Evolutionary conservation across 805 yeast genomes (phyloP).

Genomic region (Hanseniaspora pseudoguilliermondii): DNA sequence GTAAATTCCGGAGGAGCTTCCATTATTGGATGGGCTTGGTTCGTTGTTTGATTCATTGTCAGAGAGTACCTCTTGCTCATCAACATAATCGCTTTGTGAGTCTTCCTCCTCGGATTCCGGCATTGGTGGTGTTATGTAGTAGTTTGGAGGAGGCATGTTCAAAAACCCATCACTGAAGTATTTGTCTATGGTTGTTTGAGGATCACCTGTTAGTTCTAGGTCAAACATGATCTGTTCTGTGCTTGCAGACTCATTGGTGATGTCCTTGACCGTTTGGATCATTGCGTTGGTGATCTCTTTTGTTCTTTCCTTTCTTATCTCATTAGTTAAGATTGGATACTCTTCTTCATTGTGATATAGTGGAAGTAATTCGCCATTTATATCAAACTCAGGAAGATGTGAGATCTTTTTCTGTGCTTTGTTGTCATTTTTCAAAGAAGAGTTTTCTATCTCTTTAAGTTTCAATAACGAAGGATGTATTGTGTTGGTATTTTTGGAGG

Average conservation of each 20-base stretch:
- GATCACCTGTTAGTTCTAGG: constrained; percentile 64
- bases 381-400: not conserved
- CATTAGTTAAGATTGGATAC: not conserved
- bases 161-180: constrained; percentile 49
- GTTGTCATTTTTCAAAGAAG: not conserved
- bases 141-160: constrained; percentile 40
- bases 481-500: not conserved
- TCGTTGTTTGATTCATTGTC: not conserved
- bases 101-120: not conserved
- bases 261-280: constrained; percentile 1
- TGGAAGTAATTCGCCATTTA: not conserved
- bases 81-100: not conserved
- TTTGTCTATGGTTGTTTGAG: constrained; percentile 66
- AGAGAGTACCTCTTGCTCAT: constrained; percentile 6
- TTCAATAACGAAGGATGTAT: constrained; percentile 7
- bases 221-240: constrained; percentile 61
- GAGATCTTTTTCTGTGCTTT: not conserved
- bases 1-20: not conserved
- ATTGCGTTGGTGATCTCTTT: not conserved
- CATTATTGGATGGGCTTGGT: not conserved
- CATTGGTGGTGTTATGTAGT: constrained; percentile 18
- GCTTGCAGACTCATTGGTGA: not conserved
- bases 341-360: constrained; percentile 1
- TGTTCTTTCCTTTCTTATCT: not conserved
- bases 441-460: constrained; percentile 2